phyloP scores from a whole-genome alignment of 2,329 filamentous ascomycete species.

The Pseudonectria buxi region DNA sequence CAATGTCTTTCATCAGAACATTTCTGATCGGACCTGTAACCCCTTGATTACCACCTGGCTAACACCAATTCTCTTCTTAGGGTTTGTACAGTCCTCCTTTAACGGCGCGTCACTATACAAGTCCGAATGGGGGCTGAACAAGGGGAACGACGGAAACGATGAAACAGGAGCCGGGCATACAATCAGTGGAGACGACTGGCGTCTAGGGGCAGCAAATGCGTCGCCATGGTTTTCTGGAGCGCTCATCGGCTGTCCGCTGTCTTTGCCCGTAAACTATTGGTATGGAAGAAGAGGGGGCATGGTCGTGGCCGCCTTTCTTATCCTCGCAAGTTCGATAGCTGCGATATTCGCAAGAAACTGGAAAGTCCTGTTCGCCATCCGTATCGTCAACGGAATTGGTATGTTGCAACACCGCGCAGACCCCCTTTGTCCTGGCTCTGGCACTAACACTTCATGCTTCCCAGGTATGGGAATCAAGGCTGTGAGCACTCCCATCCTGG shows the following conservation, averaged over 20 bases:
- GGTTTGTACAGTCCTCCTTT: constrained; percentile 38
- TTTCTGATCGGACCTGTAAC: no score
- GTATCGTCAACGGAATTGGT: constrained; percentile 34
- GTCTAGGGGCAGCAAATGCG: constrained; percentile 33
- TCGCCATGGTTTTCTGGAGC: constrained; percentile 34
- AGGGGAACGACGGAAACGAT: no score
- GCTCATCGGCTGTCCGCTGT: constrained; percentile 31
- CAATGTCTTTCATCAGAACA: no score
- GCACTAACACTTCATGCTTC: background rate
- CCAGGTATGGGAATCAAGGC: constrained; percentile 43
- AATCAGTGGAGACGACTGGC: constrained; percentile 26
- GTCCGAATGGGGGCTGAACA: constrained; percentile 13
- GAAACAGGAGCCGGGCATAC: constrained; percentile 2
- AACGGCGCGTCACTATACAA: constrained; percentile 33
- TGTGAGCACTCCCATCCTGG: constrained; percentile 40
- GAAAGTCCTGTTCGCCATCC: constrained; percentile 27
- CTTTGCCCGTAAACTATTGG: constrained; percentile 35
- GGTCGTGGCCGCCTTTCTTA: constrained; percentile 30
- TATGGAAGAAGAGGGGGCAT: constrained; percentile 35
- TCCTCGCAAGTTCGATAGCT: constrained; percentile 33
- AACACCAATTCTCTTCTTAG: no score
- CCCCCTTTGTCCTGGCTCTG: constrained; percentile 14
- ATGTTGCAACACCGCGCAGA: constrained; percentile 5
- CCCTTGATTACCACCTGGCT: no score
- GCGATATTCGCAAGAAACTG: constrained; percentile 29